Evolutionary conservation across 352 stramenopile genomes (phyloP), one percentile per base, ranked within the genome.

Genomic region (Pythium oligandrum): DNA sequence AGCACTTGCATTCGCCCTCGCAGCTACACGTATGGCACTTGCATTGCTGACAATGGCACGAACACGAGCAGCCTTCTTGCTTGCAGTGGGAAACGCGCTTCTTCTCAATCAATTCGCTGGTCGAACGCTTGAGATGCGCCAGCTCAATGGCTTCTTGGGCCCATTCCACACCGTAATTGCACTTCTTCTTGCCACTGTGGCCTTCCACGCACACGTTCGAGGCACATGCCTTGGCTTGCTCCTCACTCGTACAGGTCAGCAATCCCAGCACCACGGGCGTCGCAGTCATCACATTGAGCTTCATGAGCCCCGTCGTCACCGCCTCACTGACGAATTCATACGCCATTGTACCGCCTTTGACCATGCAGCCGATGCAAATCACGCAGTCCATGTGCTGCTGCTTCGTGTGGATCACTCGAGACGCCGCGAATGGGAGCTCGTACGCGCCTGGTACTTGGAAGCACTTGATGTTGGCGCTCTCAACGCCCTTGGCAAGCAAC

Each of bases 301-400:
- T 90, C 96, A 98, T 99, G 56, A 99, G 88, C 36, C 91, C 96
- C 65, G 90, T 89, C 30, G 90, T 75, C 26, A 97, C 85, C 35
- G 96, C 86, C 48, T 98, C 88, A 48, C 84, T 88, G 71, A 99
- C 98, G 65, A 98, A 98, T 82, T 99, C 95, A 66, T 98, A 99
- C 67, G 98, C 91, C 73, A 97, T 96, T 12, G 96, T 99, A 11
- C 95, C 88, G 31, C 95, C 95, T 48, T 98, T 98, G 52, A 96
- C 80, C 52, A 97, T 83, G 59, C 90, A 97, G 8, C 97, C 97
- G 51, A 98, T 83, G 64, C 87, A 98, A 50, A 99, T 83, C 50
- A 99, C 94, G 10, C 92, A 94, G 70, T 99, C 96, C 12, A 98
- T 82, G 26, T 84, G 86, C 17, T 88, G 70, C 26, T 72, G 57